Base-by-base conservation (phyloP, 2,329 filamentous ascomycete genomes). In the Pseudogymnoascus sp. region DNA sequence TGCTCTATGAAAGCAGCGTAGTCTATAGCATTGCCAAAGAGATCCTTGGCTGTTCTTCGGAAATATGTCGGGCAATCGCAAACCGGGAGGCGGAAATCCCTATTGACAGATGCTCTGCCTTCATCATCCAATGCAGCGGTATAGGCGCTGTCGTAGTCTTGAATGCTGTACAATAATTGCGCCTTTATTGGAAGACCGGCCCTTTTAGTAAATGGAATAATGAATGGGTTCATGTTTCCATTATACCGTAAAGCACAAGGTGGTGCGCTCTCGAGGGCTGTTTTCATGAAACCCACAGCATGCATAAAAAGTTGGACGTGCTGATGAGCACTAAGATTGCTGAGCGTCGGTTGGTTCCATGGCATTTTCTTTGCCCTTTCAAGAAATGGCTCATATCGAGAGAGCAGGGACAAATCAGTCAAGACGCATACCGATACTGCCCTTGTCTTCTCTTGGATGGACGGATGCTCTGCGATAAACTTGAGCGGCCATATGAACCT, bases 171-270 rank as follows among this genome's bases (percentile, higher is more conserved):
- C 3, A 12, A 36, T 36, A 57, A 7, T 8, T 21, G 51, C 16
- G 51, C 51, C 51, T 57, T 34, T 34, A 57, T 57, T 34, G 51
- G 51, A 57, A 57, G 29, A 36, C 51, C 51, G n/a, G 29, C 51
- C 16, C 51, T 57, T 57, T 57, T 57, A 29, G 51, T 57, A 5
- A 16, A 5, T 36, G 51, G 51, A n/a, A 57, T 4, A 34, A 57
- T 34, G 29, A 7, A 34, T 34, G 12, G n/a, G 29, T 57, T 57
- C 14, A 2, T 57, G 29, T 36, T 57, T 29, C 29, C 51, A 21
- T 57, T 57, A 21, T 4, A 31, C 11, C 16, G 51, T 8, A 54
- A 31, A 31, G 10, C 8, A 6, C 23, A 31, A 10, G 29, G 51
- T 7, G 29, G 29, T 12, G 29, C 51, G 51, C 29, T 57, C 29